Base-by-base conservation (phyloP, 306 rosid species). In the Crataegus laevigata region DNA sequence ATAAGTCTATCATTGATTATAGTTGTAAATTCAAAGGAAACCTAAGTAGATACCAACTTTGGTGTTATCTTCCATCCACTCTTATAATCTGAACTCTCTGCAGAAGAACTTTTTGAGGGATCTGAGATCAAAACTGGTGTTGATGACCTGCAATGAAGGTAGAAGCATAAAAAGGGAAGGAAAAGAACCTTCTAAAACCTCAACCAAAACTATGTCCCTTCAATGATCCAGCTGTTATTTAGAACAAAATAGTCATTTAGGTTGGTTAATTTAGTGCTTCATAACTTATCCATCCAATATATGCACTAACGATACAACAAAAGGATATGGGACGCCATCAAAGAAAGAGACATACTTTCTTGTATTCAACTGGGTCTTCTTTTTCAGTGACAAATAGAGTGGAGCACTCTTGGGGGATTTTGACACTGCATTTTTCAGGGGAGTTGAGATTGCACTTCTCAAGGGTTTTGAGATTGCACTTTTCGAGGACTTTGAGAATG, bases 291-390 rank as follows among this genome's bases (percentile, higher is more conserved):
- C 15, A 22, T 10, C 26, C 11, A 57, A 22, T 57, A 24, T 24
- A 22, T 22, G 26, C 29, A 57, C 11, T 57, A 57, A 10, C 11
- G 15, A 57, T 22, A 57, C 62, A 57, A 14, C 2, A 57, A 57
- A 57, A 25, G 4, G 62, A 3, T 26, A 12, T 11, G 62, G 62
- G 62, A 24, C 4, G 29, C 26, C 29, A 29, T 54, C 12, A n/a
- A 43, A 45, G 26, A 75, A 12, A 55, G 32, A 72, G 55, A 92
- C 97, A 77, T 82, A 92, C 99, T 83, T 94, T 84, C 85, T 84
- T 83, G 81, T 89, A 88, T 84, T 88, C 94, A 84, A 72, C 58
- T 79, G 84, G 73, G 85, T 81, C 84, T 81, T 90, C 69, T 81
- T 54, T 82, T 79, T 85, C 30, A 96, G 74, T 75, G 96, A 74